Evolutionary conservation across 768 basidiomycete species (phyloP).

Genomic region (Tephrocybe sp.): DNA sequence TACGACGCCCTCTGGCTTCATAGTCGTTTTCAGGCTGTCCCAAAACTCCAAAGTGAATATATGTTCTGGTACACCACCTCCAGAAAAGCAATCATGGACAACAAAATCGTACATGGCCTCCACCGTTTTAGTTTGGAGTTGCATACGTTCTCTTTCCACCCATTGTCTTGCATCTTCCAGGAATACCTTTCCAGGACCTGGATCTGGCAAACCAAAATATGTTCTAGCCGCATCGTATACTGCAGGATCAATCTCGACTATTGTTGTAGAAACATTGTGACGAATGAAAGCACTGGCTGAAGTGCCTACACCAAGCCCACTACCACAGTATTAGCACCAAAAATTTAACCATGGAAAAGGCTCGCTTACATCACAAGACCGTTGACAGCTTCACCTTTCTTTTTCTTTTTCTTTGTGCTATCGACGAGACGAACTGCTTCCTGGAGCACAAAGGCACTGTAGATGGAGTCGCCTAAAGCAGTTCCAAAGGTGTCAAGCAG

Average conservation of each 20-base stretch:
- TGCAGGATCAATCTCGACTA: conserved; percentile 92
- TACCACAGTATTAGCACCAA: conserved; percentile 27
- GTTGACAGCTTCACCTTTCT: conserved; percentile 37
- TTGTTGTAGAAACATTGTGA: conserved; percentile 69
- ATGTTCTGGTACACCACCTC: conserved; percentile 85
- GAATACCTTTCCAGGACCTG: conserved; percentile 56
- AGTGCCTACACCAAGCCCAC: conserved; percentile 87
- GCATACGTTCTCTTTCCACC: conserved; percentile 44
- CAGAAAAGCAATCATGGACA: conserved; percentile 92
- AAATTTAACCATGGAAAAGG: not conserved
- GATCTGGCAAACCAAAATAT: conserved; percentile 78
- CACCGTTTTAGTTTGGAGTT: conserved; percentile 23
- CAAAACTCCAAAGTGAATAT: conserved; percentile 87
- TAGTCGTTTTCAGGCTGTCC: conserved; percentile 58
- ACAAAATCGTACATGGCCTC: conserved; percentile 60
- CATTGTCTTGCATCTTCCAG: conserved; percentile 76
- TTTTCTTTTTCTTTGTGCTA: conserved; percentile 34
- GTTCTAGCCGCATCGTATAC: conserved; percentile 80
- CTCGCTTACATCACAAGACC: conserved; percentile 71
- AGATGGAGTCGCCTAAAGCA: conserved; percentile 74
- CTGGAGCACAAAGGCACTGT: conserved; percentile 81
- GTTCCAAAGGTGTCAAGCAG: conserved; percentile 50
- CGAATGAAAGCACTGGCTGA: conserved; percentile 71
- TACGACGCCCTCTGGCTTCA: conserved; percentile 71
- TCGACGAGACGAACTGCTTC: conserved; percentile 77